Evolutionary conservation across 768 basidiomycete genomes (phyloP).

Genomic region (Lactarius deliciosus): DNA sequence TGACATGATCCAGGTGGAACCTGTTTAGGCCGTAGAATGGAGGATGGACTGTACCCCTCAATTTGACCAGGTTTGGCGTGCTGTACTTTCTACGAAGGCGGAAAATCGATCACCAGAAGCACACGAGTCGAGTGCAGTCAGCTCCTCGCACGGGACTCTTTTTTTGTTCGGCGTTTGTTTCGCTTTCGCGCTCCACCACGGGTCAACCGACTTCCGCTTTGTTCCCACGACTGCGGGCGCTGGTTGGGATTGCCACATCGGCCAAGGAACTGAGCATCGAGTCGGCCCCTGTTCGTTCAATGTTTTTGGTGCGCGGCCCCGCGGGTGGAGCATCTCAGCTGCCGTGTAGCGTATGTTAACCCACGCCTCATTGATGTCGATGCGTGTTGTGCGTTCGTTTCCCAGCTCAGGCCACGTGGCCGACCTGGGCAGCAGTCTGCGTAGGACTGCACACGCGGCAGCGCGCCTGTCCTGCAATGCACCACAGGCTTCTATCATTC

Average conservation of each 20-base stretch:
- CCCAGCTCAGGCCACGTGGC: slow-evolving; percentile 15
- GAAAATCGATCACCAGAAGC: slow-evolving; percentile 12
- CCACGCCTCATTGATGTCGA: slow-evolving; percentile 4
- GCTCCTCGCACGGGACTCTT: slow-evolving; percentile 1
- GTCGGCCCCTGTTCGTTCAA: background rate
- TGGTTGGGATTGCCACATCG: background rate
- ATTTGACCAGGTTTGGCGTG: slow-evolving; percentile 36
- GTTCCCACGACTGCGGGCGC: background rate
- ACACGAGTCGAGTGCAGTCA: slow-evolving; percentile 8
- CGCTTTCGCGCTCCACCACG: background rate
- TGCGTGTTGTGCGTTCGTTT: slow-evolving; percentile 15
- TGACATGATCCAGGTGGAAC: slow-evolving; percentile 47
- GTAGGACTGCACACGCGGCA: background rate
- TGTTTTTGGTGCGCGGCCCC: background rate
- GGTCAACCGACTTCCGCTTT: slow-evolving; percentile 6
- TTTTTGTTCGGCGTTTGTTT: slow-evolving; percentile 17
- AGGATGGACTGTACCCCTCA: slow-evolving; percentile 23
- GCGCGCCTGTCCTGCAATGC: background rate
- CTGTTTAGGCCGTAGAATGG: slow-evolving; percentile 31
- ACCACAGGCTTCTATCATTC: background rate
- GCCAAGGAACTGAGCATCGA: slow-evolving; percentile 5
- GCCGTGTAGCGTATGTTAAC: background rate
- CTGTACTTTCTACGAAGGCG: slow-evolving; percentile 5
- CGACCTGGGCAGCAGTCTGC: background rate
- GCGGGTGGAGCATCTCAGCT: background rate